These are phyloP conservation scores for Eruca vesicaria DNA, from an alignment of 441 rosid species.

Conservation along the genomic window DNA sequence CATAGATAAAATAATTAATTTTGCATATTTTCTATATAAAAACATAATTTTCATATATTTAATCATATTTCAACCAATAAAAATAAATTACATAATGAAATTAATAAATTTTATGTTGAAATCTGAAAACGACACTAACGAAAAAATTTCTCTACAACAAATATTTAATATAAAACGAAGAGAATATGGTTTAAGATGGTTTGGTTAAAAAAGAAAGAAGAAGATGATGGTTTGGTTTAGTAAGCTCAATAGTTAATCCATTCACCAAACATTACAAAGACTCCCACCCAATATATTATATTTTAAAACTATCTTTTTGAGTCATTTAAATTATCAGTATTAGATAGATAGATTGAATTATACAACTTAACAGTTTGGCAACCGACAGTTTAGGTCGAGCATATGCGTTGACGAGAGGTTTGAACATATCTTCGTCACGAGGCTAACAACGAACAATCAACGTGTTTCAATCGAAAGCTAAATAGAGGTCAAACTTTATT, in stretches of 20 bases:
- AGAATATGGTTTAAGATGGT: neutral
- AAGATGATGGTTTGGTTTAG: neutral
- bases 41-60: too few species aligned
- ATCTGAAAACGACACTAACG: too few species aligned
- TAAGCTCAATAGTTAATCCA: neutral
- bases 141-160: too few species aligned
- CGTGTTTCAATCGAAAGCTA: conserved; percentile 15
- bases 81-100: too few species aligned
- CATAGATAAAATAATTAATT: too few species aligned
- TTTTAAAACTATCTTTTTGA: neutral
- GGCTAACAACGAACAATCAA: conserved; percentile 27
- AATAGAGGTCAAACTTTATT: neutral
- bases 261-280: neutral
- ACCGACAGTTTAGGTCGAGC: conserved; percentile 19
- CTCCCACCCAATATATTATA: neutral
- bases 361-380: neutral
- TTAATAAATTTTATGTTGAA: too few species aligned
- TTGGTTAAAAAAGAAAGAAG: too few species aligned
- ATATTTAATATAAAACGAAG: too few species aligned
- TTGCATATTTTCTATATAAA: too few species aligned
- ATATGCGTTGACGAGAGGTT: conserved; percentile 26
- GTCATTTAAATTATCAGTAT: neutral
- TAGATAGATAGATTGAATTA: neutral
- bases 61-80: too few species aligned
- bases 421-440: conserved; percentile 16